Conservation (phyloP, 2,329 filamentous ascomycete genomes). For the Exophiala oligosperma region DNA sequence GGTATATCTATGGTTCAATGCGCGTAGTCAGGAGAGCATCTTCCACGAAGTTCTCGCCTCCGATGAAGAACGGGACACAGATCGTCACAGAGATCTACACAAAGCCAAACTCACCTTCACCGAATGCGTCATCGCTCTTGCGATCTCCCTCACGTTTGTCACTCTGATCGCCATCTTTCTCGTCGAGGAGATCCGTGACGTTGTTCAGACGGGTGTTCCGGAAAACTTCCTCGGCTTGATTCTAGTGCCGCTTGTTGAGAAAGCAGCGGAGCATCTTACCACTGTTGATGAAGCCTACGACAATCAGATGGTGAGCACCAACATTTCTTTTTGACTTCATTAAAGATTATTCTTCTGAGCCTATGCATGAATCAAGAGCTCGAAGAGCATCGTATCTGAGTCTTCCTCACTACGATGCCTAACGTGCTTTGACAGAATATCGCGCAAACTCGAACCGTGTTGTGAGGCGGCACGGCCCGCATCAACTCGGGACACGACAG, state of each 20-base stretch:
- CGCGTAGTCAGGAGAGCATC: constrained; percentile 71
- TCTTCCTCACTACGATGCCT: no score
- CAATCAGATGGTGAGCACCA: constrained; percentile 55
- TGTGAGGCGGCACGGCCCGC: no score
- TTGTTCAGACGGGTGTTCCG: constrained; percentile 54
- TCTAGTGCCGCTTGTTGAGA: constrained; percentile 68
- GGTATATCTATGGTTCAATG: constrained; percentile 70
- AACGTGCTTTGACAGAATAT: constrained; percentile 61
- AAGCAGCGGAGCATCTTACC: constrained; percentile 81
- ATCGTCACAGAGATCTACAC: constrained; percentile 59
- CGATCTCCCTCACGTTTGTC: constrained; percentile 67
- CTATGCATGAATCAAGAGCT: no score
- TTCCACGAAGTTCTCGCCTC: constrained; percentile 71
- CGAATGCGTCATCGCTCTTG: constrained; percentile 68
- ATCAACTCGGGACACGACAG: no score
- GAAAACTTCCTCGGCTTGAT: constrained; percentile 70
- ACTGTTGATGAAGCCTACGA: constrained; percentile 84
- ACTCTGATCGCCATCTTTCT: constrained; percentile 72
- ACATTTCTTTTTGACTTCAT: no score
- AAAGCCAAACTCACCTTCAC: constrained; percentile 73
- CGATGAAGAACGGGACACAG: constrained; percentile 68
- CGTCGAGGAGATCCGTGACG: constrained; percentile 70
- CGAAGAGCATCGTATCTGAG: no score
- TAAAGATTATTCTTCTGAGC: no score
- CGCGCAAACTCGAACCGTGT: no score